Base-by-base conservation (phyloP, 768 basidiomycete genomes). In the Kwoniella sp. region DNA sequence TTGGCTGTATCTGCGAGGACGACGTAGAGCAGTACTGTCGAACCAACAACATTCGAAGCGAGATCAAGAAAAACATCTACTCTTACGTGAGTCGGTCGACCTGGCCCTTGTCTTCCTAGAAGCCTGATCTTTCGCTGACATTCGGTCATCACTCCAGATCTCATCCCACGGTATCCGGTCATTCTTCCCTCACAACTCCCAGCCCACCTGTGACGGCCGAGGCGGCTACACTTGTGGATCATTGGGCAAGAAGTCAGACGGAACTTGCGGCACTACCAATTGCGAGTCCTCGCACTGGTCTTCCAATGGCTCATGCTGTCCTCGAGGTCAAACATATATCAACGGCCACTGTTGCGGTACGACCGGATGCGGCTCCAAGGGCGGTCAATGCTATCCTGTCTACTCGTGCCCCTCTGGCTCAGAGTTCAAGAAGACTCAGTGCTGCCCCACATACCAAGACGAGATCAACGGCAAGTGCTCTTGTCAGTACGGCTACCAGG, bases 161-260 rank as follows among this genome's bases (percentile, higher is more conserved):
- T 37, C 37, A 15, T 51, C 55, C 30, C 23, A 60, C 34, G 70
- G 67, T 34, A 34, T 23, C 17, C 68, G 65, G 1, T 54, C 54
- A 45, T 55, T 23, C 41, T 78, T 71, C 67, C 77, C 77, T 23
- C 47, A 68, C 60, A 69, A 75, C 67, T 61, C 73, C 29, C 74
- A 75, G 45, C 77, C 77, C 13, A 73, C 66, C n/a, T 78, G 77
- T 66, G 71, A 78, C 51, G 71, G 68, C 31, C 48, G 60, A 58
- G 77, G 77, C 29, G 71, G 70, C 17, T 78, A 71, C 70, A 67
- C 63, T 47, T 78, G 77, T 59, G 74, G 74, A n/a, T 63, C 63
- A 13, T 63, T 73, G 15, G 63, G 64, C 66, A 71, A 73, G 45
- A 51, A 62, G 31, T 61, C 60, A 11, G 60, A 61, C 38, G 60